Evolutionary conservation across 305 asterid species (phyloP).

Genomic region (Fraxinus baroniana): DNA sequence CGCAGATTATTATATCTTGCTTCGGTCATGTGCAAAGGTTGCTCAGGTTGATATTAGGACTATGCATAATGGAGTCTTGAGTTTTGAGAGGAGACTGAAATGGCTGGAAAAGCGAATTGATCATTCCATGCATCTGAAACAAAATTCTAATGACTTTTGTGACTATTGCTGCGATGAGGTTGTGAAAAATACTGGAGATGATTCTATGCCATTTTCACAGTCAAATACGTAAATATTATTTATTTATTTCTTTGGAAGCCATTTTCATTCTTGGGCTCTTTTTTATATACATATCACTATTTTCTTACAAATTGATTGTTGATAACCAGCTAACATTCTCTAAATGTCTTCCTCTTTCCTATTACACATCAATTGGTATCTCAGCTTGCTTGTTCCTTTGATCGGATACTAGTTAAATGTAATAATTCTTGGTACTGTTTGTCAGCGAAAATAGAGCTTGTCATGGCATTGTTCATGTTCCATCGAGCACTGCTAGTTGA

Average conservation of each 20-base stretch:
- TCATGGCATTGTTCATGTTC: not conserved
- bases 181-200: conserved; percentile 21
- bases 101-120: conserved; percentile 56
- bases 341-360: not conserved
- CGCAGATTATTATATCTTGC: conserved; percentile 78
- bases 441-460: not conserved
- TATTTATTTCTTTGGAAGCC: not conserved
- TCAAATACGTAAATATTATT: not conserved
- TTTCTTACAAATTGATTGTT: not conserved
- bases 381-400: not conserved
- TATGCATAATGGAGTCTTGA: conserved; percentile 71
- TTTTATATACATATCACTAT: not conserved
- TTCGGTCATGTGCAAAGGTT: conserved; percentile 70
- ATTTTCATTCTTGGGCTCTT: conserved; percentile 26
- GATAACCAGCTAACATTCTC: not conserved
- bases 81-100: conserved; percentile 63
- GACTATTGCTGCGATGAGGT: conserved; percentile 29
- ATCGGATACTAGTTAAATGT: not conserved
- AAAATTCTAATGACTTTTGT: conserved; percentile 31
- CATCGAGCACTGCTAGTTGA: not conserved
- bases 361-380: not conserved
- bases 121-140: conserved; percentile 29
- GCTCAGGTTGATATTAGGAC: conserved; percentile 61
- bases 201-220: not conserved
- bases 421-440: not conserved